These are phyloP conservation scores for Angomonas deanei DNA, from an alignment of 208 protist species.

Conservation along the genomic window DNA sequence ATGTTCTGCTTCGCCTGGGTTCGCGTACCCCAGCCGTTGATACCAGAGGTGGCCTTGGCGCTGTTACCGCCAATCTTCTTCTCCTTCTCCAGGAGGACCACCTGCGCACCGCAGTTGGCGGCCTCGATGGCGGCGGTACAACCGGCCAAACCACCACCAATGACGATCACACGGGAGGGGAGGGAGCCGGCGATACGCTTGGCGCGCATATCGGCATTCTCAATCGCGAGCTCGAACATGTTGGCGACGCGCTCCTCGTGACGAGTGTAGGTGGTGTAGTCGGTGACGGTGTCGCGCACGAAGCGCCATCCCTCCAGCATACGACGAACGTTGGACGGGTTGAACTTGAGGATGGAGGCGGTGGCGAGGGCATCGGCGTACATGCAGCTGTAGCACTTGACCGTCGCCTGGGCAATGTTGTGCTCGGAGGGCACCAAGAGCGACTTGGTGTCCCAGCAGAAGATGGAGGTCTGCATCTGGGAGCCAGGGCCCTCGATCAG, in stretches of 20 bases:
- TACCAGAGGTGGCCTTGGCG: constrained; percentile 88
- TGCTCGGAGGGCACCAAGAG: constrained; percentile 32
- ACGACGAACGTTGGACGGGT: constrained; percentile 39
- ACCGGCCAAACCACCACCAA: constrained; percentile 85
- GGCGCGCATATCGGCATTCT: constrained; percentile 39
- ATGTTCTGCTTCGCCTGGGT: constrained; percentile 76
- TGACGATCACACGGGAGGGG: constrained; percentile 70
- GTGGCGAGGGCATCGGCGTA: constrained; percentile 80
- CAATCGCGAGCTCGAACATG: constrained; percentile 66
- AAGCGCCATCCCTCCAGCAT: constrained; percentile 66
- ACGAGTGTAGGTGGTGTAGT: constrained; percentile 63
- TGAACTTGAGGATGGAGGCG: constrained; percentile 53
- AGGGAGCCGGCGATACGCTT: constrained; percentile 55
- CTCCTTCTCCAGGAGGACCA: constrained; percentile 90
- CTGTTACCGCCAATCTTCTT: constrained; percentile 1
- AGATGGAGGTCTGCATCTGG: constrained; percentile 35
- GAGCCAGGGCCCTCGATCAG: constrained; percentile 9
- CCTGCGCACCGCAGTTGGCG: constrained; percentile 71
- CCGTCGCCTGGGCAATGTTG: constrained; percentile 52
- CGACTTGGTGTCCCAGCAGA: constrained; percentile 21
- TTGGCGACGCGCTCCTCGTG: constrained; percentile 50
- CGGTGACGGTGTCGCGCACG: constrained; percentile 42
- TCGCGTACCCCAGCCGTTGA: constrained; percentile 89
- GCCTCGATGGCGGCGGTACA: constrained; percentile 79
- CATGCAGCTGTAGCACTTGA: constrained; percentile 80